Evolutionary conservation across 2,329 filamentous ascomycete genomes (phyloP), one percentile per base, ranked within the genome.

Genomic region (Phialocephala sp.): DNA sequence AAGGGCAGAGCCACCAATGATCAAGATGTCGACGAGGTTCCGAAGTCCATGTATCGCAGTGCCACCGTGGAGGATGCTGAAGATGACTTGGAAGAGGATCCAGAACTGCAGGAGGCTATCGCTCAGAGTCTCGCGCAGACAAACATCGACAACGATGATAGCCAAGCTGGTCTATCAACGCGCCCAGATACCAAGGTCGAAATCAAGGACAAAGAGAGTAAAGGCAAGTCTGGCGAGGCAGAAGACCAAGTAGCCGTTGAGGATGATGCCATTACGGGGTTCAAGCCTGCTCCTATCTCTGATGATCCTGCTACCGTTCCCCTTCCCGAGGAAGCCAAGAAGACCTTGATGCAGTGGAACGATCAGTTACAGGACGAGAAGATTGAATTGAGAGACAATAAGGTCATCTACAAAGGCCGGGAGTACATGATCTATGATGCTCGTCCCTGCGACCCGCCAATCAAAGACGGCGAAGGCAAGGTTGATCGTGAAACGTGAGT

Each of bases 401-500:
- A 50, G n/a, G 20, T 24, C 8, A 27, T 22, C 4, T 22, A 50
- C 45, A 14, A 24, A 6, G 45, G 22, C 9, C 11, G 22, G 12
- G 45, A 27, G 22, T 20, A 27, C 8, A 50, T 22, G 45, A 50
- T 56, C 18, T 56, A 56, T 27, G 52, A 56, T 27, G 35, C 27
- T 20, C 35, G 27, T 37, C 52, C 52, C 5, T 56, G 52, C 18
- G 9, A 35, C 18, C 52, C 52, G 5, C 8, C 15, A 11, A n/a
- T 35, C 9, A 12, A 35, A 9, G 52, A 56, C 18, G 2, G 8
- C 5, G 35, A 35, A 8, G 52, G 52, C 8, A 56, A n/a, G 3
- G 24, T 56, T n/a, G 52, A 56, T 37, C 27, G 24, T 18, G 52
- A 56, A 27, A 56, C 52, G 52, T 56, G 15, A 56, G 52, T 56